These are phyloP conservation scores for Aspergillus novofumigatus DNA, from an alignment of 2,329 filamentous ascomycete genomes.

Conservation along the genomic window DNA sequence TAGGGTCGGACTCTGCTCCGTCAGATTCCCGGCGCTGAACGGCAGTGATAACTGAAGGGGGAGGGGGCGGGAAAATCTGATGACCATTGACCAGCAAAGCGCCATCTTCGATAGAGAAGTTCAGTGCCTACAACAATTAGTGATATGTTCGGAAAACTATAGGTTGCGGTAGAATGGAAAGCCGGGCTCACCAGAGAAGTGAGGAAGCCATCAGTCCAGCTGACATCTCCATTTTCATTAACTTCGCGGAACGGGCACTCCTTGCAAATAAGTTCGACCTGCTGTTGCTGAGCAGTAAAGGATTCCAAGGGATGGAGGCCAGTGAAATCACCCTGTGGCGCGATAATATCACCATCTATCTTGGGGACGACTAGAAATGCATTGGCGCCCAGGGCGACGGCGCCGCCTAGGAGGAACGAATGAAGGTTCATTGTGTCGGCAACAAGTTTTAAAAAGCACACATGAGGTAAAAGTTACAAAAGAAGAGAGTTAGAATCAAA, in stretches of 20 bases:
- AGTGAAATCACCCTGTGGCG: conserved; percentile 20
- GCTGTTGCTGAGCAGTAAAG: conserved; percentile 22
- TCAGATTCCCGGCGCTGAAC: conserved; percentile 34
- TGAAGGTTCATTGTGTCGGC: conserved; percentile 29
- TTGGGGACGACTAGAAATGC: conserved; percentile 39
- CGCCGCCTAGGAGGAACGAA: conserved; percentile 32
- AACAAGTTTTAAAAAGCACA: conserved; percentile 7
- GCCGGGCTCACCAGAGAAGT: conserved; percentile 33
- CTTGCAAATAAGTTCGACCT: conserved; percentile 32
- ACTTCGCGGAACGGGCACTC: conserved; percentile 38
- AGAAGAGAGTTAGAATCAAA: not conserved
- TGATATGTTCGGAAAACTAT: not conserved
- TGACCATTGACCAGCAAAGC: conserved; percentile 34
- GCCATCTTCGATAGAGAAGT: conserved; percentile 34
- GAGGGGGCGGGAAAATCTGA: conserved; percentile 37
- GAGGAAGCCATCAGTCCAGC: conserved; percentile 32
- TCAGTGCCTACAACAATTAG: conserved; percentile 27
- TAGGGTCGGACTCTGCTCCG: conserved; percentile 32
- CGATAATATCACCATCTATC: conserved; percentile 20
- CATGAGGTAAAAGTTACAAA: conserved; percentile 3
- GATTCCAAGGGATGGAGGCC: conserved; percentile 23
- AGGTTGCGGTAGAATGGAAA: not conserved
- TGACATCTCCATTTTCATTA: conserved; percentile 24
- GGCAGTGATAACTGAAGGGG: conserved; percentile 27
- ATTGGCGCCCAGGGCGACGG: conserved; percentile 31